Percentiles rank a stretch among this genome's conserved stretches.
Conservation (phyloP, 2,329 filamentous ascomycete genomes). For the Xylariaceae sp. region DNA sequence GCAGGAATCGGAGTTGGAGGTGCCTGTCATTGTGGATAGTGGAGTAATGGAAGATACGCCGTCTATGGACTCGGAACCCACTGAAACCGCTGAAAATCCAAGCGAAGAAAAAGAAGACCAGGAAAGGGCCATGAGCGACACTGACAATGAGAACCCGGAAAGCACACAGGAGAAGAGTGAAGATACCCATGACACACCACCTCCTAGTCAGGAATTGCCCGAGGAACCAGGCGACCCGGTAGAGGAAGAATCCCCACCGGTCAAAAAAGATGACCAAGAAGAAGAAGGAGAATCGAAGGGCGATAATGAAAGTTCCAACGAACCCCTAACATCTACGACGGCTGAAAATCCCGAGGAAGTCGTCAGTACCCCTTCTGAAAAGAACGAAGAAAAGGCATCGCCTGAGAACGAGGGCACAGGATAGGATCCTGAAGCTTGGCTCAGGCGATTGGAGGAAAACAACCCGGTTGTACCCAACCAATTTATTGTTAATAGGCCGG, state of each 20-base stretch:
- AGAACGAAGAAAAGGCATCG: slow-evolving; percentile 13
- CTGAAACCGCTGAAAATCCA: slow-evolving; percentile 16
- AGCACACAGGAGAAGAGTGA: slow-evolving; percentile 18
- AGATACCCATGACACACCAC: slow-evolving; percentile 21
- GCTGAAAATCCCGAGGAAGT: slow-evolving; percentile 11
- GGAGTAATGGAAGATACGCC: slow-evolving; percentile 26
- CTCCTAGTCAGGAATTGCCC: slow-evolving; percentile 23
- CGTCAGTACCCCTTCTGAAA: slow-evolving; percentile 3
- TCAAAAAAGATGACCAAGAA: slow-evolving; percentile 24
- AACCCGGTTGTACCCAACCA: slow-evolving; percentile 11
- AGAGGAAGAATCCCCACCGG: slow-evolving; percentile 23
- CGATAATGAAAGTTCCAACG: not conserved
- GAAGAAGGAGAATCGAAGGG: slow-evolving; percentile 5
- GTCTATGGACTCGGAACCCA: slow-evolving; percentile 14
- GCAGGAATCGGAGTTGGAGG: slow-evolving; percentile 36
- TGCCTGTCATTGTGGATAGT: slow-evolving; percentile 39
- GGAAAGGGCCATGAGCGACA: slow-evolving; percentile 18
- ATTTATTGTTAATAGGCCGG: slow-evolving; percentile 12
- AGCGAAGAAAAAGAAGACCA: slow-evolving; percentile 13
- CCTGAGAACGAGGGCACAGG: slow-evolving; percentile 20
- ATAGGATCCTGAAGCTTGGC: slow-evolving; percentile 23
- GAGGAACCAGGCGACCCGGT: slow-evolving; percentile 24
- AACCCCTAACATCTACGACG: not conserved
- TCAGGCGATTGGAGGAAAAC: slow-evolving; percentile 20
- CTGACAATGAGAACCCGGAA: slow-evolving; percentile 19